A percentile compares a stretch with the other conserved stretches of the same genome.
These are phyloP conservation scores for Ophiostoma australiae DNA, from an alignment of 2,329 filamentous ascomycete species.

Conservation along the genomic window DNA sequence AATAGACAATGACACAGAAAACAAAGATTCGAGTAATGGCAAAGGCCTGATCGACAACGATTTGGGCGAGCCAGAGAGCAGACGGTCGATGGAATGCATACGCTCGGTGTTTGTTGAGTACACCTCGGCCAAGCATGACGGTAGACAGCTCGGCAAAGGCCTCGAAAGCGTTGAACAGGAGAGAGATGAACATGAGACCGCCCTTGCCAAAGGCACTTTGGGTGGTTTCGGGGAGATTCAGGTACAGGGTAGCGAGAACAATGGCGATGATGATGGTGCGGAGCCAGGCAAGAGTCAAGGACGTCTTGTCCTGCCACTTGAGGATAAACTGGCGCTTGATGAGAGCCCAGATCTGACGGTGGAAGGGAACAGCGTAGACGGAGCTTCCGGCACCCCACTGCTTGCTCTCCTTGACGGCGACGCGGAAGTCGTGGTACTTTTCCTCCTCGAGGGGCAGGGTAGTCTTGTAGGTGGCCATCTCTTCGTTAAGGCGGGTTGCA, in stretches of 20 bases:
- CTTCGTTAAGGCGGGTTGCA: conserved; percentile 51
- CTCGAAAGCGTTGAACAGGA: conserved; percentile 84
- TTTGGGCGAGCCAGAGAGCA: conserved; percentile 77
- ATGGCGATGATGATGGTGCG: conserved; percentile 67
- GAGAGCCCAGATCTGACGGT: conserved; percentile 74
- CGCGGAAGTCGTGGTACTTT: conserved; percentile 69
- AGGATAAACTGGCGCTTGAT: conserved; percentile 81
- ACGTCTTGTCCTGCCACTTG: conserved; percentile 80
- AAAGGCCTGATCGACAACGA: conserved; percentile 72
- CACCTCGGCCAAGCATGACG: conserved; percentile 64
- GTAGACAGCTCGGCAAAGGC: conserved; percentile 72
- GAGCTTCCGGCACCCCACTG: conserved; percentile 64
- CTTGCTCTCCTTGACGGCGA: conserved; percentile 73
- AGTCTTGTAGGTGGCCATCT: conserved; percentile 67
- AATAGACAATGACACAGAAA: conserved; percentile 73
- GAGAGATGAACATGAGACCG: conserved; percentile 72
- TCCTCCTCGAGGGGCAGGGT: conserved; percentile 59
- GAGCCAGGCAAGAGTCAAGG: conserved; percentile 67
- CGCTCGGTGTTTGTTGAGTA: conserved; percentile 78
- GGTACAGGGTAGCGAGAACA: conserved; percentile 73
- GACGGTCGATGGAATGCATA: conserved; percentile 80
- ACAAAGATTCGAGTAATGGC: conserved; percentile 64
- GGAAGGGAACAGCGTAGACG: conserved; percentile 78
- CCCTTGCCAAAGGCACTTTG: conserved; percentile 75
- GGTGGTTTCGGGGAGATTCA: conserved; percentile 60